phyloP scores from a whole-genome alignment of 176 grass and related monocot genomes.

The Aegilops bicornis region DNA sequence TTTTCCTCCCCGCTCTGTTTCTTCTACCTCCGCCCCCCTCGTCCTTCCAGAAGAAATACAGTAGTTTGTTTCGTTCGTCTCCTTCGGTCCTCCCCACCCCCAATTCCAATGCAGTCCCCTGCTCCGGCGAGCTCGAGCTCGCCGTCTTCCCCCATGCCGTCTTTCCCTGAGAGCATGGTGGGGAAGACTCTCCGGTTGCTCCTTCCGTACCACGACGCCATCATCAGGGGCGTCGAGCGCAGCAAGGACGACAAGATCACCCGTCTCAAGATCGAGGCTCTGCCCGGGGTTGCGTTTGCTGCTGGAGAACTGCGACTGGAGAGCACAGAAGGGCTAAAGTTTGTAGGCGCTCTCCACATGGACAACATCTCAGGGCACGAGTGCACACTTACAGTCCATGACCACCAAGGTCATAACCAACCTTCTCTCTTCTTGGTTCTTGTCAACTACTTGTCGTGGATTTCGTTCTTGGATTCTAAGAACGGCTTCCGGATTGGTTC shows the following conservation, averaged over 20 bases:
- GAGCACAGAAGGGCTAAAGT: background rate
- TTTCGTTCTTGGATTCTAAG: background rate
- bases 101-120: background rate
- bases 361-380: background rate
- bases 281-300: background rate
- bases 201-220: background rate
- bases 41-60: background rate
- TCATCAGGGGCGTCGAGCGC: background rate
- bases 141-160: background rate
- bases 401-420: background rate
- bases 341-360: background rate
- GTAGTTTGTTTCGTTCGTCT: background rate
- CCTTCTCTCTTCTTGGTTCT: background rate
- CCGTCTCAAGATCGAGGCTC: background rate
- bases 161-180: background rate
- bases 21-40: background rate
- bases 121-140: background rate
- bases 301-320: background rate
- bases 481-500: background rate
- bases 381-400: background rate
- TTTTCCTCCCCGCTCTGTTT: background rate
- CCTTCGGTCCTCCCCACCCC: background rate
- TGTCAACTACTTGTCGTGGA: background rate
- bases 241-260: background rate
- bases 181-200: background rate